A percentile compares a stretch with the other conserved stretches of the same genome.
Evolutionary conservation across 1,284 basidiomycete genomes (phyloP).

Genomic region (Ustilago xerochloae): DNA sequence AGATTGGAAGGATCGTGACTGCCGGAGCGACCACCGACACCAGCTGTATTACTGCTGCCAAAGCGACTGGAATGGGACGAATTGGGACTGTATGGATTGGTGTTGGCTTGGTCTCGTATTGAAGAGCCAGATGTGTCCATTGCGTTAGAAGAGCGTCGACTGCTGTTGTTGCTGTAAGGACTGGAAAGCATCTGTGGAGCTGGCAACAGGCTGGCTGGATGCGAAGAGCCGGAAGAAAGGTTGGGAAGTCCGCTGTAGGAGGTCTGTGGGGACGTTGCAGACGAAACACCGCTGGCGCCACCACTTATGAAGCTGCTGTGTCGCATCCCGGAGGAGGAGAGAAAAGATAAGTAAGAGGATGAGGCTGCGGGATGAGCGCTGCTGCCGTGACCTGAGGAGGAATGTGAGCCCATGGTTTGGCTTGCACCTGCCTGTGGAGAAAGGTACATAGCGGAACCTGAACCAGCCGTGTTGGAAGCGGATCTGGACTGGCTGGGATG

Average conservation of each 20-base stretch:
- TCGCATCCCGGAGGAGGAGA: conserved; percentile 35
- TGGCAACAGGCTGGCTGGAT: conserved; percentile 32
- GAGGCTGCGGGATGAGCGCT: conserved; percentile 13
- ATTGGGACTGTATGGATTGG: conserved; percentile 45
- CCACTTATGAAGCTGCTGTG: conserved; percentile 47
- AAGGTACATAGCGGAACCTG: conserved; percentile 39
- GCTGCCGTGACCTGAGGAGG: conserved; percentile 25
- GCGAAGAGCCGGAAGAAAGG: conserved; percentile 21
- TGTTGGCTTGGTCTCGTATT: conserved; percentile 22
- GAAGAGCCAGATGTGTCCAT: conserved; percentile 50
- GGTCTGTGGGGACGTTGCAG: conserved; percentile 20
- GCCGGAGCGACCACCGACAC: conserved; percentile 3
- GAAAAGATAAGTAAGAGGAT: conserved; percentile 23
- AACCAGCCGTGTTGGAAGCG: conserved; percentile 11
- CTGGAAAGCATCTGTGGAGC: conserved; percentile 42
- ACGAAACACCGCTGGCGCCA: background rate
- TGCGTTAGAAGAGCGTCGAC: conserved; percentile 46
- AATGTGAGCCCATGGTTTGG: conserved; percentile 18
- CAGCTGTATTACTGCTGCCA: conserved; percentile 11
- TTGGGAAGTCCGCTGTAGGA: conserved; percentile 40
- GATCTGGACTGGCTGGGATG: conserved; percentile 28
- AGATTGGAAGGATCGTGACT: conserved; percentile 27
- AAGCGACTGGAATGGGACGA: conserved; percentile 30
- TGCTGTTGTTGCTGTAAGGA: conserved; percentile 36
- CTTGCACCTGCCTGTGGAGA: conserved; percentile 28